These are phyloP conservation scores for Lentinus brumalis DNA, from an alignment of 768 basidiomycete species.

Conservation along the genomic window DNA sequence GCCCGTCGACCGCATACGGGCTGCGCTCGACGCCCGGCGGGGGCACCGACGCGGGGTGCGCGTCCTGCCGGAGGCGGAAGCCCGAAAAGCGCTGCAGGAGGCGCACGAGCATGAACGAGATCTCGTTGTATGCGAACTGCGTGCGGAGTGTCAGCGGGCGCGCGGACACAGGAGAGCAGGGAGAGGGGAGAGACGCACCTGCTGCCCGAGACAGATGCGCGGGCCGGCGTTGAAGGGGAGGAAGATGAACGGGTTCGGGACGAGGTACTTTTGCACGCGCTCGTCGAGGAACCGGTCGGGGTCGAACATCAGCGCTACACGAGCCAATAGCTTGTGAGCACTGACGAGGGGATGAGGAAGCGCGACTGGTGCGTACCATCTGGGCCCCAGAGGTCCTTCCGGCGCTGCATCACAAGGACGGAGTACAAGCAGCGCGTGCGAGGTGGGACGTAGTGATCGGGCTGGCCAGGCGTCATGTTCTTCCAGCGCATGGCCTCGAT, in stretches of 20 bases:
- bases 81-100: slow-evolving; percentile 55
- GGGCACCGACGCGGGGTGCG: slow-evolving; percentile 42
- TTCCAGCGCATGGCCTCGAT: slow-evolving; percentile 17
- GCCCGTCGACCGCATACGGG: slow-evolving; percentile 39
- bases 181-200: slow-evolving; percentile 16
- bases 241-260: slow-evolving; percentile 57
- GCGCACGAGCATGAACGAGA: slow-evolving; percentile 62
- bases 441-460: slow-evolving; percentile 14
- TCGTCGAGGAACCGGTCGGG: slow-evolving; percentile 71
- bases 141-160: too few relatives aligned
- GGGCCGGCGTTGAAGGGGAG: slow-evolving; percentile 30
- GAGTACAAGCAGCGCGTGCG: slow-evolving; percentile 38
- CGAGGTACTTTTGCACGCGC: slow-evolving; percentile 55
- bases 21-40: slow-evolving; percentile 41
- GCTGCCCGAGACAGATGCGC: slow-evolving; percentile 25
- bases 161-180: too few relatives aligned
- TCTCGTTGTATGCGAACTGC: slow-evolving; percentile 69
- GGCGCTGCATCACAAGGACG: slow-evolving; percentile 59
- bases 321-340: neutral
- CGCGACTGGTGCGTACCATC: slow-evolving; percentile 45
- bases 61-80: slow-evolving; percentile 46
- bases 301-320: slow-evolving; percentile 59
- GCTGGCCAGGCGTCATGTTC: slow-evolving; percentile 7
- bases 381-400: slow-evolving; percentile 66
- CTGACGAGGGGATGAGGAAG: neutral